Base-by-base conservation (phyloP, 768 basidiomycete genomes). In the Tulasnella sp. region DNA sequence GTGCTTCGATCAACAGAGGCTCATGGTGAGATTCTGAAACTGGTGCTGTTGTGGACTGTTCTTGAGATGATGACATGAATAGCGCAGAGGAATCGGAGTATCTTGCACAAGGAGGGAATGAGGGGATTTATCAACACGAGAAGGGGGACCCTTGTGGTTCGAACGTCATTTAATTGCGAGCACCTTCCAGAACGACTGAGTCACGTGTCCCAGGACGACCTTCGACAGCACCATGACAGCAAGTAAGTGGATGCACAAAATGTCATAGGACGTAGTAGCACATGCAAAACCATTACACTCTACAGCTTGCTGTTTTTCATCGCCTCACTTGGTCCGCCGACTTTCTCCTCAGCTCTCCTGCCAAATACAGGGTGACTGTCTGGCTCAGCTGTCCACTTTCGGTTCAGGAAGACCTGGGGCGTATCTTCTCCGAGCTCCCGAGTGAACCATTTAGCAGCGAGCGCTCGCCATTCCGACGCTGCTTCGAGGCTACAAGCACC, bases 401-500 rank as follows among this genome's bases (percentile, higher is more conserved):
- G 71, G 26, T 72, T 72, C 44, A 40, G 37, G 39, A 40, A 29
- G 44, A 72, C 71, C 13, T 72, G 39, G 13, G 37, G 39, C 18
- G 37, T 40, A 46, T 72, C 71, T n/a, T 40, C 23, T n/a, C 71
- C 71, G 29, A 72, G n/a, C 32, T 72, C 71, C 3, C 37, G 37
- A n/a, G 23, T 13, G 71, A 72, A 72, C 71, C 71, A 72, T 37
- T 40, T 72, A 5, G 71, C 71, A n/a, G 71, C 71, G 71, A 72
- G 71, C 13, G 71, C 37, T n/a, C 71, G 71, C 71, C 71, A 72
- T 40, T 72, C 39, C 71, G 39, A 26, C 0, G 71, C 44, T 26
- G 71, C 71, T 29, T 72, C 71, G 44, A 72, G 32, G 20, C 71
- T 72, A 39, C 9, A 6, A 39, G 42, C 4, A 40, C 3, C 35